phyloP scores from a whole-genome alignment of 1,284 basidiomycete genomes.

The Ceratobasidium papillatum region DNA sequence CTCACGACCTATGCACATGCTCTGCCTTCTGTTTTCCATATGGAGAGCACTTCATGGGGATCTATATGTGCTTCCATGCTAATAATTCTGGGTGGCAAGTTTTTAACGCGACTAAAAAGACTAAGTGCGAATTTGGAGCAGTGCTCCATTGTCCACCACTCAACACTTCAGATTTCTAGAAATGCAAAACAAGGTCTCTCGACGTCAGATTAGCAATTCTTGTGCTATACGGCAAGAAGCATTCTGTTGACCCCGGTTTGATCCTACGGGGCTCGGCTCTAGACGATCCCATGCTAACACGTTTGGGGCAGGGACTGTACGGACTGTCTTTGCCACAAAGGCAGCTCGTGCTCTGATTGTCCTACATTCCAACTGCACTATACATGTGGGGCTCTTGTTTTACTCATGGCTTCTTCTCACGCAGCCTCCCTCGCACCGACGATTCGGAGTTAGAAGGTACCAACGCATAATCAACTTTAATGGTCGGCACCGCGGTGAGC shows the following conservation, averaged over 20 bases:
- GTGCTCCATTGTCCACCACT: background rate
- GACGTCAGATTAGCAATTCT: background rate
- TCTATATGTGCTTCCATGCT: slow-evolving; percentile 43
- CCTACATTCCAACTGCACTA: background rate
- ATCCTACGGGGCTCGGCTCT: background rate
- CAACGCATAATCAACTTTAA: background rate
- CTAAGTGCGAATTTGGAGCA: slow-evolving; percentile 54
- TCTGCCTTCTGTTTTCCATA: background rate
- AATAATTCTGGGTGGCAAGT: background rate
- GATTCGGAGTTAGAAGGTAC: background rate
- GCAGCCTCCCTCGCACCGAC: background rate
- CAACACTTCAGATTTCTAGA: background rate
- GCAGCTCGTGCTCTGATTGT: background rate
- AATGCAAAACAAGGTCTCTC: background rate
- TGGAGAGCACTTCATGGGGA: background rate
- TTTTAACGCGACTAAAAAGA: slow-evolving; percentile 67
- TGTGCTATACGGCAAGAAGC: background rate
- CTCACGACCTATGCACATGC: background rate
- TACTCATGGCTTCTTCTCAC: background rate
- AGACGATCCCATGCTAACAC: background rate
- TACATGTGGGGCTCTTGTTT: background rate
- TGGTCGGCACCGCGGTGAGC: background rate
- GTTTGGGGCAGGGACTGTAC: background rate
- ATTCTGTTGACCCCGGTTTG: background rate
- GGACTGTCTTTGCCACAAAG: background rate